Evolutionary conservation across 2,329 filamentous ascomycete species (phyloP), one percentile per base, ranked within the genome.

Genomic region (Aschersonia sp.): DNA sequence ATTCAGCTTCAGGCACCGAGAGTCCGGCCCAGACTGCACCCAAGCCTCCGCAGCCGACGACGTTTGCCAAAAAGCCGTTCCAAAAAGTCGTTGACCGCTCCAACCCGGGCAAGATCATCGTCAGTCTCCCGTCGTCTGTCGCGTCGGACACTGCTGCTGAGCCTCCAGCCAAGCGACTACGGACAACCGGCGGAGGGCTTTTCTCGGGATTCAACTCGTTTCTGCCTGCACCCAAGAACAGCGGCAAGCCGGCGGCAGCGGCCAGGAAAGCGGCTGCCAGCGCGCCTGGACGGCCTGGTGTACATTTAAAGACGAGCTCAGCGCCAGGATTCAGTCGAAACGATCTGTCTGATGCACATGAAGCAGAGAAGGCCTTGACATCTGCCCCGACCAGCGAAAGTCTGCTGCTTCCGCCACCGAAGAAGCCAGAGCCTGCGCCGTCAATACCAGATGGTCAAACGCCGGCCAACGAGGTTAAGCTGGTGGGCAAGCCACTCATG

Each of bases 141-240:
- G 61, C 48, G 20, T 52, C 3, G 45, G 51, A 38, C 29, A 47
- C 48, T n/a, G 2, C 10, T 30, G 56, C 59, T 31, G 64, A 60
- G 30, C 59, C 82, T 0, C 83, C 85, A 0, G 72, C 82, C 1
- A 95, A 95, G 61, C 81, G 83, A 51, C 73, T 77, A 20, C 80
- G 80, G 45, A 77, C 77, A 2, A 58, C 56, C 3, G 58, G 65
- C 5, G 75, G 75, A 3, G 79, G 81, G 31, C 74, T 76, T 4
- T 89, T 94, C 57, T 76, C 84, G 46, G 85, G 82, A 2, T 92
- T 96, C 69, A 92, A 91, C 61, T 82, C 88, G 2, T 80, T 95
- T 55, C 73, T 97, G 28, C 91, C 91, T 3, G 74, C 89, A 30
- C 89, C 91, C 4, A 97, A 95, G 61, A 73, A 75, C 51, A 58